Percentiles rank a stretch among this genome's conserved stretches.
Evolutionary conservation across 495 filamentous ascomycete genomes (phyloP).

Genomic region (Aspergillus incahuasiensis): DNA sequence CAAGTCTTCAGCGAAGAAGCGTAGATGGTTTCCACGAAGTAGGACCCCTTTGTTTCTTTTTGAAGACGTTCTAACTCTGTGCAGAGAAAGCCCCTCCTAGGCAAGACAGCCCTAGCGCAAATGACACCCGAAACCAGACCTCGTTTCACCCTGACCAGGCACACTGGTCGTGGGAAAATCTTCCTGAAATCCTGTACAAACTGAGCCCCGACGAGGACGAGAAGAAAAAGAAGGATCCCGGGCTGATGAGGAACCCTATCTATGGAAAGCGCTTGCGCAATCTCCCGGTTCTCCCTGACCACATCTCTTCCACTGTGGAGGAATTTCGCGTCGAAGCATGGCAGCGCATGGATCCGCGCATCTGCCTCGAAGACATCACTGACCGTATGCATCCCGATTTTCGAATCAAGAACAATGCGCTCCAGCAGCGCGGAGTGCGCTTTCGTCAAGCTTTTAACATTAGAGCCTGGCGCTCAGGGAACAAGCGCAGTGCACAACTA

Average conservation of each 20-base stretch:
- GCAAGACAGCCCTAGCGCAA: constrained; percentile 12
- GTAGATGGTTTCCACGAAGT: background rate
- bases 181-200: constrained; percentile 19
- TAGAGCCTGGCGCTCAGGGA: constrained; percentile 21
- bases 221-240: background rate
- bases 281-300: constrained; percentile 17
- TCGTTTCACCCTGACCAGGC: constrained; percentile 10
- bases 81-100: constrained; percentile 7
- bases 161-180: constrained; percentile 15
- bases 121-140: constrained; percentile 11
- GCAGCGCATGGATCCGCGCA: constrained; percentile 20
- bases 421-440: constrained; percentile 17
- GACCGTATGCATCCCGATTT: constrained; percentile 17
- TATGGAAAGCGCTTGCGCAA: constrained; percentile 10
- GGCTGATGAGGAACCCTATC: constrained; percentile 9
- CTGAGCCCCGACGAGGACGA: constrained; percentile 4
- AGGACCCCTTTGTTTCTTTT: background rate
- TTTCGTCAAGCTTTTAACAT: constrained; percentile 17
- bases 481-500: constrained; percentile 12
- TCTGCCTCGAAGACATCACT: constrained; percentile 17
- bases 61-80: background rate
- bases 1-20: background rate
- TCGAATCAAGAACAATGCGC: constrained; percentile 10
- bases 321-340: constrained; percentile 25
- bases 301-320: constrained; percentile 19